A percentile compares a stretch with the other conserved stretches of the same genome.
These are phyloP conservation scores for Leccinum ochraceum DNA, from an alignment of 768 basidiomycete genomes.

Conservation along the genomic window DNA sequence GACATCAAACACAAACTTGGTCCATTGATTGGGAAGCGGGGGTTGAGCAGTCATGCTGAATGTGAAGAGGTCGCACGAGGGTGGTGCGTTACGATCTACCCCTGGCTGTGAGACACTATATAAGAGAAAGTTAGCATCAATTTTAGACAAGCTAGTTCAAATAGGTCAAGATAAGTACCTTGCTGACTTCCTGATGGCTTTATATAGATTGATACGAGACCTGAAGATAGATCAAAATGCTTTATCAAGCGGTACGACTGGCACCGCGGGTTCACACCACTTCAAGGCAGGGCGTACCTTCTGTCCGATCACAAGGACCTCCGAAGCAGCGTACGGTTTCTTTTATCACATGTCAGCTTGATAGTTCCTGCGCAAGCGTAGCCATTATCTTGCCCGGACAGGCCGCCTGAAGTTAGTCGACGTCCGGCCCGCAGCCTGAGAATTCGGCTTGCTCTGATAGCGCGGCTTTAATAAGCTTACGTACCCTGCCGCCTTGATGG, in stretches of 20 bases:
- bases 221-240: background rate
- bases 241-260: background rate
- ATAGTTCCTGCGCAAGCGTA: background rate
- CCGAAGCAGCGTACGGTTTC: background rate
- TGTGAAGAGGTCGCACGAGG: background rate
- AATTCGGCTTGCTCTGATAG: too few species aligned
- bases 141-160: background rate
- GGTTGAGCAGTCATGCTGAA: constrained; percentile 20
- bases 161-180: too few species aligned
- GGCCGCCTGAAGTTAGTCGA: too few species aligned
- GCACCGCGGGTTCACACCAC: too few species aligned
- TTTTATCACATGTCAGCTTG: background rate
- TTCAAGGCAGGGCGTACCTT: too few species aligned
- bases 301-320: too few species aligned
- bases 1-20: constrained; percentile 23
- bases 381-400: background rate
- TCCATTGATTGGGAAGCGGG: constrained; percentile 29
- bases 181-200: too few species aligned
- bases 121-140: background rate
- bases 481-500: too few species aligned
- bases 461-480: too few species aligned
- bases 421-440: too few species aligned
- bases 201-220: background rate
- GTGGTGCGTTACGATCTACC: background rate
- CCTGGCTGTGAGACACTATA: background rate